Percentiles rank a stretch among this genome's conserved stretches.
phyloP scores from a whole-genome alignment of 257 asterid species.

The Rubia yunnanensis region DNA sequence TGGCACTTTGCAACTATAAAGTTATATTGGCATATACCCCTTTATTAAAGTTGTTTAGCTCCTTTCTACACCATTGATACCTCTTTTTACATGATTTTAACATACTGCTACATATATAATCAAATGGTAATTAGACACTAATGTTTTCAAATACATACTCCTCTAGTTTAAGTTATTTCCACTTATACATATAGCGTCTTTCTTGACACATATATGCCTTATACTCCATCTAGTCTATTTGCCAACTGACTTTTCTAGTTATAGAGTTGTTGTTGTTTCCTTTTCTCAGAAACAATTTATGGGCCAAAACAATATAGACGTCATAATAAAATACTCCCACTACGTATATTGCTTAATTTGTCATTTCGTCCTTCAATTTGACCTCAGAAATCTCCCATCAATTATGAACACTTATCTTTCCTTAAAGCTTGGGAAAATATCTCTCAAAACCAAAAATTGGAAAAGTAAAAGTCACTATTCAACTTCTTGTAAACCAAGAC shows the following conservation, averaged over 20 bases:
- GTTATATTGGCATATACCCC: no score
- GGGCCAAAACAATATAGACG: background rate
- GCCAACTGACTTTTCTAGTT: background rate
- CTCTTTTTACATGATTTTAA: no score
- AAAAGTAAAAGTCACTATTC: constrained; percentile 18
- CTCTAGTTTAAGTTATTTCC: no score
- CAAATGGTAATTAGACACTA: background rate
- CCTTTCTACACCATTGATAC: no score
- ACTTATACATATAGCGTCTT: background rate
- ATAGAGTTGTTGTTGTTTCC: no score
- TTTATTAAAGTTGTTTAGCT: no score
- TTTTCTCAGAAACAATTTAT: no score
- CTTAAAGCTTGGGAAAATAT: background rate
- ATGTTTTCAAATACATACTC: no score
- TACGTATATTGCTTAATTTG: background rate
- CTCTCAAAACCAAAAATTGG: background rate
- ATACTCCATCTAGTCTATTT: background rate
- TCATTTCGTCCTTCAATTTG: background rate
- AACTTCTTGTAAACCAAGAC: constrained; percentile 16
- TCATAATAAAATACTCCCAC: background rate
- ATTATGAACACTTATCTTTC: background rate
- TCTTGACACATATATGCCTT: background rate
- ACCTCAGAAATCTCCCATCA: constrained; percentile 1
- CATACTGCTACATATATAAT: no score
- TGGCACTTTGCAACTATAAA: no score